These are phyloP conservation scores for Kondoa malvinella DNA, from an alignment of 768 basidiomycete genomes.

Conservation along the genomic window DNA sequence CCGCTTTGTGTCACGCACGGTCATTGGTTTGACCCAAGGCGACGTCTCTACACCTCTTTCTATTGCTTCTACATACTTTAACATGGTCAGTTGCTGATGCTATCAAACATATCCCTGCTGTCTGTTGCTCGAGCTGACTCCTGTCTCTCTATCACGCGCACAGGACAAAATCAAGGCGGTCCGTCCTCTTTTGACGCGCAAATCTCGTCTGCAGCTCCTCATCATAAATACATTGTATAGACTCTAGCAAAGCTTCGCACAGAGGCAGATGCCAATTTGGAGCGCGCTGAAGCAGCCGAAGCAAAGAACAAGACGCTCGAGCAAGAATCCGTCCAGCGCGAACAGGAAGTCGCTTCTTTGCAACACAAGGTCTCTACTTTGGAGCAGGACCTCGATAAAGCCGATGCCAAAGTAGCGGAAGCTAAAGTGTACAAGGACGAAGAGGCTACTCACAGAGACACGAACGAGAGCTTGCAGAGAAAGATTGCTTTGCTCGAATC, in stretches of 20 bases:
- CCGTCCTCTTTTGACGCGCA: slow-evolving; percentile 15
- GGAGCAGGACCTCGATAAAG: slow-evolving; percentile 52
- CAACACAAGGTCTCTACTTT: slow-evolving; percentile 49
- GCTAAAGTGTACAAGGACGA: slow-evolving; percentile 51
- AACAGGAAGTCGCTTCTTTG: slow-evolving; percentile 71
- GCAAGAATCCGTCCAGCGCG: slow-evolving; percentile 48
- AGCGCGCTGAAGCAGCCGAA: slow-evolving; percentile 77
- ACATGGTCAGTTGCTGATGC: neutral
- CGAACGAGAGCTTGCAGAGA: slow-evolving; percentile 53
- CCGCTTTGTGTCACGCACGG: too few relatives aligned
- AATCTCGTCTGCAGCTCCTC: neutral
- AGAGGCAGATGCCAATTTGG: slow-evolving; percentile 66
- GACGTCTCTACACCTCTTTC: too few relatives aligned
- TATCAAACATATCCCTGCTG: neutral
- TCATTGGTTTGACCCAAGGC: too few relatives aligned
- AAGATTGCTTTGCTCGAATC: slow-evolving; percentile 88
- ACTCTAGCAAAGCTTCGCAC: slow-evolving; percentile 50
- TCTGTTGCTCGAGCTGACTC: neutral
- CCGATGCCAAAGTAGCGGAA: slow-evolving; percentile 49
- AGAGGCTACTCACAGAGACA: slow-evolving; percentile 50
- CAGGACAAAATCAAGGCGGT: slow-evolving; percentile 41
- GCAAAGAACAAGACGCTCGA: slow-evolving; percentile 28
- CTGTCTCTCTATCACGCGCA: slow-evolving; percentile 6
- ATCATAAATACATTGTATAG: slow-evolving; percentile 24
- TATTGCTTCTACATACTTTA: too few relatives aligned